Evolutionary conservation across 208 protist species (phyloP), one percentile per base, ranked within the genome.

Genomic region (Crithidia fasciculata): DNA sequence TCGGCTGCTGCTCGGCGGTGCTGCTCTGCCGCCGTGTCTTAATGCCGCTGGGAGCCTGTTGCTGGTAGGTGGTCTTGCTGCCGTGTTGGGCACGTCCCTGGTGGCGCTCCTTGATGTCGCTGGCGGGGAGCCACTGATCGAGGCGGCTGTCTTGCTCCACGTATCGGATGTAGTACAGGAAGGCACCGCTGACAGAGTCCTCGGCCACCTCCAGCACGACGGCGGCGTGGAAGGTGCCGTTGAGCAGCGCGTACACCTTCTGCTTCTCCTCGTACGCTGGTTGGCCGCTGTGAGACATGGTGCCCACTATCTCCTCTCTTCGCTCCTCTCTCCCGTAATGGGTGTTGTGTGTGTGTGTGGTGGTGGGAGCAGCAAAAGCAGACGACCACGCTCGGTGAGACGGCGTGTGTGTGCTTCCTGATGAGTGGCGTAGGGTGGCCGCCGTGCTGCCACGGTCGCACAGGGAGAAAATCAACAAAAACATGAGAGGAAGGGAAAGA

Each of bases 131-230:
- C 91, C 93, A 97, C 44, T 86, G 78, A 59, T 97, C 93, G 79
- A 96, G 85, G 40, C 93, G 86, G 70, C 88, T 93, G 72, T 97
- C 91, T 73, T 95, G 91, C 60, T 97, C 91, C 3, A 92, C 76
- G 69, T 93, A 97, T 71, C 86, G 89, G n/a, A 96, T 84, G 69
- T 97, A 97, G 76, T 95, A 97, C 8, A 91, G 60, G 59, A 77
- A 84, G 44, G 82, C 77, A 43, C 82, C 80, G 10, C 73, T 81
- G 19, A 63, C 76, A 7, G 80, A 81, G 56, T 94, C 88, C 53
- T 80, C 64, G 6, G 82, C 83, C 12, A 96, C 87, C 69, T 96
- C 88, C 44, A 89, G 64, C 5, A 96, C 81, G 37, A 93, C 85
- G 28, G 89, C 92, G 36, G 86, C 78, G 63, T 90, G 88, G 64